Conservation (phyloP, 1,284 basidiomycete species). For the Cystobasidium pallidum region DNA sequence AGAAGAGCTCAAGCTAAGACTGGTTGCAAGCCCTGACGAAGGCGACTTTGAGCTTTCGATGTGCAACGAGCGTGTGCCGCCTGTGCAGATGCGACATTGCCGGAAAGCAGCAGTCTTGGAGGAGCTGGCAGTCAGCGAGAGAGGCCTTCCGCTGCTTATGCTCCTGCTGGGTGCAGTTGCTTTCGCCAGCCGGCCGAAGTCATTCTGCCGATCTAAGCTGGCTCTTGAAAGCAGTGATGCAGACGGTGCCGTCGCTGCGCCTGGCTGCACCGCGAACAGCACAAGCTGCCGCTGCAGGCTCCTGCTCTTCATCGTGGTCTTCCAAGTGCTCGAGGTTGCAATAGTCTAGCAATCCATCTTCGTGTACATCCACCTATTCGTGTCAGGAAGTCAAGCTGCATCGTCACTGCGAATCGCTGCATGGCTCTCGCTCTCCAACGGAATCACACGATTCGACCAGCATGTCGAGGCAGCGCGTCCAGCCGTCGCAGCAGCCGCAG, state of each 20-base stretch:
- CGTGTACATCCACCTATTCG: background rate
- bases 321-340: too few species aligned
- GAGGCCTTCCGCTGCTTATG: background rate
- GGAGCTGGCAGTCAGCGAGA: background rate
- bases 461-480: constrained; percentile 41
- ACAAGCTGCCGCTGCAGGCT: constrained; percentile 8
- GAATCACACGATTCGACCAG: background rate
- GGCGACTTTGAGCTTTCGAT: constrained; percentile 18
- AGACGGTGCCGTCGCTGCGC: background rate
- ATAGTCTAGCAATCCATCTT: too few species aligned
- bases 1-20: constrained; percentile 7
- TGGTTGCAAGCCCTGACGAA: constrained; percentile 5
- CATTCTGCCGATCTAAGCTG: constrained; percentile 3
- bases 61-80: background rate
- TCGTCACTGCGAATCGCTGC: background rate
- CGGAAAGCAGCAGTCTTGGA: background rate
- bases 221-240: background rate
- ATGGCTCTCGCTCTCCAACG: background rate
- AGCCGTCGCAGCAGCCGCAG: constrained; percentile 25
- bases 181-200: background rate
- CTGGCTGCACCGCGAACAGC: constrained; percentile 3
- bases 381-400: constrained; percentile 3
- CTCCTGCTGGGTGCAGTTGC: background rate
- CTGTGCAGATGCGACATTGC: background rate
- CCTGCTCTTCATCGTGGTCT: constrained; percentile 20